Percentiles rank a stretch among this genome's conserved stretches.
These are phyloP conservation scores for Boechera divaricarpa DNA, from an alignment of 345 rosid species.

Conservation along the genomic window DNA sequence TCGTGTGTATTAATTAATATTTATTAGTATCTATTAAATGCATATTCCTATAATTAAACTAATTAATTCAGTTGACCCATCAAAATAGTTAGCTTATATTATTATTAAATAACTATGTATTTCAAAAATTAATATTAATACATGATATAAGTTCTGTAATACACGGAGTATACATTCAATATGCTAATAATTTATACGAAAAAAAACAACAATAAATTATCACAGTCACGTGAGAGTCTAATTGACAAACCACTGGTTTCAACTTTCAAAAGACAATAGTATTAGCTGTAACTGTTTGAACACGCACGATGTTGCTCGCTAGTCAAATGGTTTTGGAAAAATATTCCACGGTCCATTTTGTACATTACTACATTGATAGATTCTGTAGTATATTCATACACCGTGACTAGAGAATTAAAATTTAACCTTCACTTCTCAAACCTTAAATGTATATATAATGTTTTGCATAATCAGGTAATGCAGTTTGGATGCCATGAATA, in stretches of 20 bases:
- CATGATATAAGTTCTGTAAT: conserved; percentile 6
- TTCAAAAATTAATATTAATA: not conserved
- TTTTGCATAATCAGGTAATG: not conserved
- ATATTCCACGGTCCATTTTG: conserved; percentile 30
- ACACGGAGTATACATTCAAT: not conserved
- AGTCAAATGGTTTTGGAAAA: conserved; percentile 32
- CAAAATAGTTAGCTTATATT: not conserved
- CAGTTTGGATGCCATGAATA: conserved; percentile 6
- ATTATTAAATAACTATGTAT: too few species aligned
- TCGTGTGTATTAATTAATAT: not conserved
- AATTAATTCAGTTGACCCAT: not conserved
- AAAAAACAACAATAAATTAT: not conserved
- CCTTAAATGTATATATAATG: not conserved
- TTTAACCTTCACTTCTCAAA: conserved; percentile 15
- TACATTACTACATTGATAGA: conserved; percentile 11
- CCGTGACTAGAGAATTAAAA: not conserved
- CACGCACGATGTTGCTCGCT: conserved; percentile 10
- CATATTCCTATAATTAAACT: not conserved
- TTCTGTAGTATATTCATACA: conserved; percentile 13
- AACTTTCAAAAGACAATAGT: conserved; percentile 12
- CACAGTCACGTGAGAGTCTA: conserved; percentile 31
- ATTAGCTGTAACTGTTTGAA: conserved; percentile 6
- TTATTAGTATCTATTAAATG: not conserved
- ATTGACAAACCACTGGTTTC: conserved; percentile 15
- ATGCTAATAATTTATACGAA: not conserved